Conservation (phyloP, 306 rosid genomes). For the Morella rubra region DNA sequence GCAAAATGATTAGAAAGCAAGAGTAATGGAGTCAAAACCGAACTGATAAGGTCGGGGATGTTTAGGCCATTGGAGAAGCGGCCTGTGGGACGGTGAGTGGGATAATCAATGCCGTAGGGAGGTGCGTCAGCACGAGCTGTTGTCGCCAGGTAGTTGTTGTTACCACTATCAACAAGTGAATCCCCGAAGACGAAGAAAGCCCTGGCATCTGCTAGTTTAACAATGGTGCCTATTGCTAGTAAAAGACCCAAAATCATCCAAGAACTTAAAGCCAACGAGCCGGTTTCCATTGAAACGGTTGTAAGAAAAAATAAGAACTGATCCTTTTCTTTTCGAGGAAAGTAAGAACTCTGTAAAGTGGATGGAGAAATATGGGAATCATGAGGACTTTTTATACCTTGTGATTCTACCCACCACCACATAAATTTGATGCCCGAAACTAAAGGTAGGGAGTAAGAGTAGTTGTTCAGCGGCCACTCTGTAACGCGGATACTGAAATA, state of each 20-base stretch:
- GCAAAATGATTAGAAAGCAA: neutral
- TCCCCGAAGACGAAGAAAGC: slow-evolving; percentile 71
- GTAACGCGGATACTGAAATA: no score
- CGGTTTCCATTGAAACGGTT: no score
- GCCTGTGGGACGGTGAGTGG: slow-evolving; percentile 52
- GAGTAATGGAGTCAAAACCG: neutral
- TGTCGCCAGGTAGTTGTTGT: slow-evolving; percentile 58
- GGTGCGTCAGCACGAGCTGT: slow-evolving; percentile 64
- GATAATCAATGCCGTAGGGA: slow-evolving; percentile 68
- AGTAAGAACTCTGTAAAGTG: neutral
- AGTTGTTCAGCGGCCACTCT: no score
- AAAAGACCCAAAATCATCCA: neutral
- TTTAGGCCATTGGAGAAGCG: no score
- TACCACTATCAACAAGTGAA: slow-evolving; percentile 66
- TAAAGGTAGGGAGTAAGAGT: neutral
- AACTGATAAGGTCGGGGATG: slow-evolving; percentile 37
- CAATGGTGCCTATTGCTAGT: neutral
- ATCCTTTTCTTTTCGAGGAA: neutral
- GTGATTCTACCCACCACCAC: neutral
- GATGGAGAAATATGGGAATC: neutral
- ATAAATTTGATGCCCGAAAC: neutral
- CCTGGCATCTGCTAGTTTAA: slow-evolving; percentile 31
- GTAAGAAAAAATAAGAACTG: no score
- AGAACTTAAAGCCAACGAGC: neutral
- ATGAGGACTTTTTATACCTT: neutral